Evolutionary conservation across 2,329 filamentous ascomycete species (phyloP).

Genomic region (Dendrostoma leiphaemia): DNA sequence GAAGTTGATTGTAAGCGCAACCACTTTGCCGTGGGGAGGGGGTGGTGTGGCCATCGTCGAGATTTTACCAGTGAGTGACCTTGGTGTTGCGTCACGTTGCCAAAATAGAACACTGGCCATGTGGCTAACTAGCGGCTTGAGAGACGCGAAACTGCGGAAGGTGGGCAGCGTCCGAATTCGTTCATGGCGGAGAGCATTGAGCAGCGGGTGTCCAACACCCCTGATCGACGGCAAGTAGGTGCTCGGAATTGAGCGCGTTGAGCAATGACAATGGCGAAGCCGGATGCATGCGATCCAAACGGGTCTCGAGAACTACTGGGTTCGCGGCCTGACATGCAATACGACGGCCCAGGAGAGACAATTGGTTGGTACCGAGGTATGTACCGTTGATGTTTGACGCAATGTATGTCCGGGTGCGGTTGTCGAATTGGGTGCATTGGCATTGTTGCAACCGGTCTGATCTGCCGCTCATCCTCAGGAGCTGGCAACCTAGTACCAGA

Average conservation of each 20-base stretch:
- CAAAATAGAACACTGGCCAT: too few relatives aligned
- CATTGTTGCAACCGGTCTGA: neutral
- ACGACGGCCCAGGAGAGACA: neutral
- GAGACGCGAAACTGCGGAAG: neutral
- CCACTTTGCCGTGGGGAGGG: too few relatives aligned
- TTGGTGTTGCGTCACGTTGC: too few relatives aligned
- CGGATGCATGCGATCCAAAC: neutral
- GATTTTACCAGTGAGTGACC: too few relatives aligned
- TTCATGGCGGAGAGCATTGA: neutral
- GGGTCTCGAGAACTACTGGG: neutral
- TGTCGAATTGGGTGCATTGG: neutral
- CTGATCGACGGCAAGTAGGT: constrained; percentile 4
- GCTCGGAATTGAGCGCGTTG: too few relatives aligned
- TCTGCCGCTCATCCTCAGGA: too few relatives aligned
- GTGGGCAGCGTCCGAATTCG: neutral
- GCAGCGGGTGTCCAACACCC: neutral
- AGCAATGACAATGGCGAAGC: neutral
- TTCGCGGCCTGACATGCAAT: neutral
- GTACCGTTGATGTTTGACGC: too few relatives aligned
- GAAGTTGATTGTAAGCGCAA: too few relatives aligned
- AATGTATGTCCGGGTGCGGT: too few relatives aligned
- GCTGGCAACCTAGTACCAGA: too few relatives aligned
- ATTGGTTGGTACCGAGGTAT: neutral
- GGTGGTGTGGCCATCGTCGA: too few relatives aligned
- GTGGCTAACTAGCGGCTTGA: too few relatives aligned